Evolutionary conservation across 1,284 basidiomycete genomes (phyloP).

Genomic region (Thecaphora thlaspeos): DNA sequence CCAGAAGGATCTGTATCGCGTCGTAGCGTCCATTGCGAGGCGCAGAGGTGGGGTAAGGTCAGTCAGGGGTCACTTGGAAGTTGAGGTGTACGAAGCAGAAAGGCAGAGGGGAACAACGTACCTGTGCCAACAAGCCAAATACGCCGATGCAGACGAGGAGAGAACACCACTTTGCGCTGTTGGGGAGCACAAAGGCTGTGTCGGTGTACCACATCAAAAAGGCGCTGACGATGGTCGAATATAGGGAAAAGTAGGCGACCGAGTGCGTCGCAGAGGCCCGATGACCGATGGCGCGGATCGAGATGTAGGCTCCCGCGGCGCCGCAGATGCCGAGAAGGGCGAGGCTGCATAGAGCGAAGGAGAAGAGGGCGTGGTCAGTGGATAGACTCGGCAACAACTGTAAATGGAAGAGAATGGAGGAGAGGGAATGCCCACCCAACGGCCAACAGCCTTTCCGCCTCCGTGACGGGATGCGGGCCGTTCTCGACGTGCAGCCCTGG

Average conservation of each 20-base stretch:
- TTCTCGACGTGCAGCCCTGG: too few species aligned
- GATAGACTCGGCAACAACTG: too few species aligned
- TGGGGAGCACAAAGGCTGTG: constrained; percentile 29
- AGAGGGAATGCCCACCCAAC: constrained; percentile 60
- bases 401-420: too few species aligned
- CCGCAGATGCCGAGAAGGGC: constrained; percentile 67
- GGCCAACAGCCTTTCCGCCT: constrained; percentile 62
- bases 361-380: too few species aligned
- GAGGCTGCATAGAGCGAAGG: constrained; percentile 63
- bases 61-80: neutral
- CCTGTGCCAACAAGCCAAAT: constrained; percentile 36
- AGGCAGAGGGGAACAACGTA: constrained; percentile 3
- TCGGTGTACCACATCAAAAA: constrained; percentile 47
- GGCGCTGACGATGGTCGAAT: constrained; percentile 65
- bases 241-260: constrained; percentile 69
- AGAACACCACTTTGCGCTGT: constrained; percentile 18
- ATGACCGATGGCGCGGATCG: constrained; percentile 71
- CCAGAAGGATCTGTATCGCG: constrained; percentile 21
- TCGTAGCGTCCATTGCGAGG: neutral
- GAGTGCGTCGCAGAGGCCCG: constrained; percentile 73
- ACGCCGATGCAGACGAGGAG: constrained; percentile 41
- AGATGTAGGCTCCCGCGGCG: constrained; percentile 66
- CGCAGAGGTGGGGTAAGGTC: neutral
- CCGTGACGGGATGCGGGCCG: too few species aligned
- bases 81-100: neutral